phyloP scores from a whole-genome alignment of 768 basidiomycete genomes.

The Agaricus sinodeliciosus region DNA sequence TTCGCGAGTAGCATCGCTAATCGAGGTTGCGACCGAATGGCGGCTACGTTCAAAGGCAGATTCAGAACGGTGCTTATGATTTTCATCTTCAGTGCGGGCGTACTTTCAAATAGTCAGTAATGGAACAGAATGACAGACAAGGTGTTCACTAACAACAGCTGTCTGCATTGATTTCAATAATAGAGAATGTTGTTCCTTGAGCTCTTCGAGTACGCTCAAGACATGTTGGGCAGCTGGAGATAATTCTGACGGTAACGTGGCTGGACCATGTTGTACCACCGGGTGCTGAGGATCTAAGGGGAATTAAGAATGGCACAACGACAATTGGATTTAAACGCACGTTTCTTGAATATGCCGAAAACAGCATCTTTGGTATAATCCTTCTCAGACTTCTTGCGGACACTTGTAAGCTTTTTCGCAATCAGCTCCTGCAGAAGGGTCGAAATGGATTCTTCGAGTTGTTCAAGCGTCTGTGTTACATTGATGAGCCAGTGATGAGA shows the following conservation, averaged over 20 bases:
- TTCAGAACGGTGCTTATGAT: slow-evolving; percentile 8
- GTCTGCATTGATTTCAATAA: slow-evolving; percentile 8
- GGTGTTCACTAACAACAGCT: not conserved
- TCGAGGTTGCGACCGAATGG: slow-evolving; percentile 40
- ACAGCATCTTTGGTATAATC: slow-evolving; percentile 31
- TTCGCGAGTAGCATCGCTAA: slow-evolving; percentile 47
- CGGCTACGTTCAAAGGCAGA: slow-evolving; percentile 28
- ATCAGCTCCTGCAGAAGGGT: slow-evolving; percentile 33
- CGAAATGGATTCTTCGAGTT: slow-evolving; percentile 49
- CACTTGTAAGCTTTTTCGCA: slow-evolving; percentile 27
- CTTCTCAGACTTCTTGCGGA: slow-evolving; percentile 43
- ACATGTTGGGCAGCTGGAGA: slow-evolving; percentile 1
- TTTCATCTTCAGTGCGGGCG: slow-evolving; percentile 10
- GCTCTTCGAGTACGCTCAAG: slow-evolving; percentile 3
- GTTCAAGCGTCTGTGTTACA: slow-evolving; percentile 42
- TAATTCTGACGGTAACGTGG: not conserved
- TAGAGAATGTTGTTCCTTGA: slow-evolving; percentile 10
- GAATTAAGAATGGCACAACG: not conserved
- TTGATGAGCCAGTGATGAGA: not conserved
- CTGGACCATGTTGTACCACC: not conserved
- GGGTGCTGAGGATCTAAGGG: slow-evolving; percentile 15
- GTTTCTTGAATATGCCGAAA: slow-evolving; percentile 60
- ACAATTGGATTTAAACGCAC: slow-evolving; percentile 25
- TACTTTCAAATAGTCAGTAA: slow-evolving; percentile 8
- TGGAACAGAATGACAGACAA: slow-evolving; percentile 10